Evolutionary conservation across 73 alveolate species (phyloP).

Genomic region (Diophrys sp.): DNA sequence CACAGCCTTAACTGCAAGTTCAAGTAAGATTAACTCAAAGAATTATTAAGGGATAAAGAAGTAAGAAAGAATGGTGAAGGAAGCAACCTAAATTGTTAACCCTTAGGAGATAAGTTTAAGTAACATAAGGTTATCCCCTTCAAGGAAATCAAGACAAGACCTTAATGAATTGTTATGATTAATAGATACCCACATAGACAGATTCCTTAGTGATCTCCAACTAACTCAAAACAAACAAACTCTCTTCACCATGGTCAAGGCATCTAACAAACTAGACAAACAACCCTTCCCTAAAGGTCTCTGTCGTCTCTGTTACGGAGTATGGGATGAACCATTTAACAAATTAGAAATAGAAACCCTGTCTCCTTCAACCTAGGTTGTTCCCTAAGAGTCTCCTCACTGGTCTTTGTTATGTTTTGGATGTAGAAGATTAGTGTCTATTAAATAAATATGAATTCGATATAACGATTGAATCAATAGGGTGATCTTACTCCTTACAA

Average conservation of each 20-base stretch:
- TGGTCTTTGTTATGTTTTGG: neutral
- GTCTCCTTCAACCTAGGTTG: neutral
- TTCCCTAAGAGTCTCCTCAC: neutral
- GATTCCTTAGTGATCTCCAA: slow-evolving; percentile 20
- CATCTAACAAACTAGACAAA: slow-evolving; percentile 29
- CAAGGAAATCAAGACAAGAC: too few species aligned
- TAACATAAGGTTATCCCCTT: too few species aligned
- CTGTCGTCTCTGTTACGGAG: neutral
- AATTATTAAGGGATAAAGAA: too few species aligned
- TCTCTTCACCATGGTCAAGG: slow-evolving; percentile 35
- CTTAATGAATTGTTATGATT: slow-evolving; percentile 20
- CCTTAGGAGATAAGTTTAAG: neutral
- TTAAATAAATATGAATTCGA: too few species aligned
- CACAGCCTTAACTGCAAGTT: too few species aligned
- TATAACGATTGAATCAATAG: too few species aligned
- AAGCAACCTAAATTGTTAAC: slow-evolving; percentile 12
- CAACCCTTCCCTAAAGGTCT: neutral
- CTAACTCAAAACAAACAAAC: slow-evolving; percentile 27
- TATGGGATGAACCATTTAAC: neutral
- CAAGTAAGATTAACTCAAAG: too few species aligned
- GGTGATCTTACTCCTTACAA: too few species aligned
- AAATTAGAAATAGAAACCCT: neutral
- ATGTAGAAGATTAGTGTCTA: neutral
- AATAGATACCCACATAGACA: slow-evolving; percentile 18
- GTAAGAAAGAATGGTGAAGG: too few species aligned